Base-by-base conservation (phyloP, 345 rosid genomes). In the Leavenworthia alabamica region DNA sequence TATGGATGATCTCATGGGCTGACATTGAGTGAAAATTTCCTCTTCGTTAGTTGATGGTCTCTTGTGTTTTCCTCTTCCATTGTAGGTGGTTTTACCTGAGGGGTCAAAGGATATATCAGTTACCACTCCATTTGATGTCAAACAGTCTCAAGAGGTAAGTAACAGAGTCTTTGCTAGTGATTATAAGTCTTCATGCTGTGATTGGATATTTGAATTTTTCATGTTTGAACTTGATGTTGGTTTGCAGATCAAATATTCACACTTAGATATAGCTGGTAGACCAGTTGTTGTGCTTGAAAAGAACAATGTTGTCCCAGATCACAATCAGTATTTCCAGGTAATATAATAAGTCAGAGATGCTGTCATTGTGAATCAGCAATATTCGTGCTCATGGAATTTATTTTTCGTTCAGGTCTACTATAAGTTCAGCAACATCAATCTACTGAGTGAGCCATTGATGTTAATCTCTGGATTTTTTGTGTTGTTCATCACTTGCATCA, bases 81-180 rank as follows among this genome's bases (percentile, higher is more conserved):
- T 66, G 54, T 81, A 93, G 97, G 92, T 93, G 60, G 96, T 93
- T 71, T 76, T 93, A 81, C 99, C 97, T 0, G 96, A 93, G 76
- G 96, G 96, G 3, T 87, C 96, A 9, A 52, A 56, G 31, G 88
- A 81, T 75, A 61, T 82, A 48, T 80, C 88, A 50, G 81, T 80
- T 68, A 79, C 83, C 63, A 76, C 83, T 56, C 95, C 99, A 54
- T 93, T 93, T 70, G 77, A 81, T 13, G 80, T 84, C 43, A 76
- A 80, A 55, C 90, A 87, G 56, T 73, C 75, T 62, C 73, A 80
- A 81, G 97, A 93, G 94, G 99, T 94, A 82, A 48, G 99, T 94
- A 82, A 48, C 62, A 13, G 14, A 55, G 10, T 43, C 46, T 61
- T 68, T 60, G 41, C 56, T 46, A 13, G 45, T 55, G 45, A 22